Evolutionary conservation across 176 grass and related monocot species (phyloP).

Genomic region (maize (Zea mays)): DNA sequence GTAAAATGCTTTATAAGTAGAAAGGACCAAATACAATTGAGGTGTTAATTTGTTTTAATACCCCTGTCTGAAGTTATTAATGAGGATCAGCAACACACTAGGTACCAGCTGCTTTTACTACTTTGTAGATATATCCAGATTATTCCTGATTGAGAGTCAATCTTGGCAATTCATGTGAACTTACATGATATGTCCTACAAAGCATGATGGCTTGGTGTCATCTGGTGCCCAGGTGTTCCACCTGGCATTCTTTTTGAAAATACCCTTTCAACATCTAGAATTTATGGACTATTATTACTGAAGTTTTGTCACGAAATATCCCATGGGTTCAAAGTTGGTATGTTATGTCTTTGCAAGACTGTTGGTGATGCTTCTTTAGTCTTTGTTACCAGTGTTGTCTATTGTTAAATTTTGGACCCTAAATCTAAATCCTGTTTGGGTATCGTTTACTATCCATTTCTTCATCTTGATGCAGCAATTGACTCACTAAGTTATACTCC

Average conservation of each 20-base stretch:
- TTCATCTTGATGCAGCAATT: constrained; percentile 29
- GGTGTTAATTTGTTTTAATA: neutral
- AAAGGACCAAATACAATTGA: neutral
- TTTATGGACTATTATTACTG: neutral
- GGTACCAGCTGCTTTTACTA: neutral
- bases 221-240: neutral
- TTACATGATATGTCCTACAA: neutral
- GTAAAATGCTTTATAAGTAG: neutral
- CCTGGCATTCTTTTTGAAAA: neutral
- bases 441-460: constrained; percentile 8
- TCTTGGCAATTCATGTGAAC: neutral
- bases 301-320: neutral
- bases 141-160: neutral
- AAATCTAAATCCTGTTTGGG: neutral
- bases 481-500: neutral
- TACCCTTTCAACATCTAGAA: constrained; percentile 6
- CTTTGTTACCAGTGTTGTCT: neutral
- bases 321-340: constrained; percentile 7
- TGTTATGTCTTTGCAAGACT: constrained; percentile 4
- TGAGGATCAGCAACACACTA: neutral
- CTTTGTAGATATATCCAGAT: constrained; percentile 10
- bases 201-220: neutral
- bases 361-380: constrained; percentile 14
- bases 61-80: neutral
- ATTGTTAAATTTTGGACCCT: constrained; percentile 4